Conservation (phyloP, 2,329 filamentous ascomycete genomes). For the Verticillium dahliae region DNA sequence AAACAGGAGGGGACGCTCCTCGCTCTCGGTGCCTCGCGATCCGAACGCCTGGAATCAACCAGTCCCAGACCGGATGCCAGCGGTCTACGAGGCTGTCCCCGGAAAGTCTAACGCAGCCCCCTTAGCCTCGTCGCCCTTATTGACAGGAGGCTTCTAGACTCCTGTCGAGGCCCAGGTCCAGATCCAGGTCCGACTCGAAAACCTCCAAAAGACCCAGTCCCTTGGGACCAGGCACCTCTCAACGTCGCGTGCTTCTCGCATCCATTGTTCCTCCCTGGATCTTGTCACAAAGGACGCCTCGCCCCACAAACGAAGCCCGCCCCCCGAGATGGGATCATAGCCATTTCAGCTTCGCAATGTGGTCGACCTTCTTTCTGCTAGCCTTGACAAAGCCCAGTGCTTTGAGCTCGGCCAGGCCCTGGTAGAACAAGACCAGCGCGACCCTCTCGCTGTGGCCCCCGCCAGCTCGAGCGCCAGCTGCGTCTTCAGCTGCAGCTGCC, state of each 20-base stretch:
- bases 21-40: background rate
- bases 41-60: background rate
- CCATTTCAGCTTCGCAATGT: slow-evolving; percentile 85
- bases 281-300: background rate
- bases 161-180: background rate
- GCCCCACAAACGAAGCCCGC: background rate
- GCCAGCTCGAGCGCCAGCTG: slow-evolving; percentile 18
- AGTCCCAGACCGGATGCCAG: background rate
- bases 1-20: too few relatives aligned
- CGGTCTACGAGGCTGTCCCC: background rate
- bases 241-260: too few relatives aligned
- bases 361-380: slow-evolving; percentile 87
- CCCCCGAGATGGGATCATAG: slow-evolving; percentile 31
- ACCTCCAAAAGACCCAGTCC: too few relatives aligned
- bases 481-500: slow-evolving; percentile 17
- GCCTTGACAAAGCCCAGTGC: slow-evolving; percentile 81
- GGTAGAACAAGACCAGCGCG: slow-evolving; percentile 73
- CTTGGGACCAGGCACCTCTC: too few relatives aligned
- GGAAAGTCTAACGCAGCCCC: background rate
- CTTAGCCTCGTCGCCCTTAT: background rate
- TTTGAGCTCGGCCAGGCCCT: slow-evolving; percentile 75
- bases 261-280: background rate
- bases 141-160: background rate
- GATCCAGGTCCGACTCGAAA: background rate
- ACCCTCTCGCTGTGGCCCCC: slow-evolving; percentile 46